These are phyloP conservation scores for Coriaria nepalensis DNA, from an alignment of 306 rosid species.

Conservation along the genomic window DNA sequence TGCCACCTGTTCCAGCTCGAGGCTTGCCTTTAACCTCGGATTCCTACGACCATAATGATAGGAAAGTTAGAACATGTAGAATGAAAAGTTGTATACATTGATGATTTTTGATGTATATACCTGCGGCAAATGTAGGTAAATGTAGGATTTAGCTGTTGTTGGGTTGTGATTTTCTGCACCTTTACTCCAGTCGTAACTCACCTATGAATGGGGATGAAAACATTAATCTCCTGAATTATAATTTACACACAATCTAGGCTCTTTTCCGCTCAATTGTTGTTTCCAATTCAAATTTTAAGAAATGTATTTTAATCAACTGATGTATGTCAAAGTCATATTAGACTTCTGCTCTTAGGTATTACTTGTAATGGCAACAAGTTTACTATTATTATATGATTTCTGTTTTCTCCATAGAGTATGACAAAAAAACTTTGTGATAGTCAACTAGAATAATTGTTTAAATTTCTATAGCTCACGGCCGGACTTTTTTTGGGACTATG, in stretches of 20 bases:
- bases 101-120: slow-evolving; percentile 12
- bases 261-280: no score
- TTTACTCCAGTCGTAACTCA: slow-evolving; percentile 84
- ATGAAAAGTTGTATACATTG: not conserved
- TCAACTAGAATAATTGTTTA: no score
- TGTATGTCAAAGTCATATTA: not conserved
- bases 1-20: slow-evolving; percentile 2
- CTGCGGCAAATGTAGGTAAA: slow-evolving; percentile 65
- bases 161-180: slow-evolving; percentile 92
- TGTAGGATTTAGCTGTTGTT: slow-evolving; percentile 50
- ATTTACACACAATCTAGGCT: no score
- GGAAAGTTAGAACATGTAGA: not conserved
- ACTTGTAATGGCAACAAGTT: no score
- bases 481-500: no score
- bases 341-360: not conserved
- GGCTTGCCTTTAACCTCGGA: slow-evolving; percentile 16
- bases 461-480: no score
- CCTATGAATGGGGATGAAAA: slow-evolving; percentile 18
- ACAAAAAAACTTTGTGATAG: no score
- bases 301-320: no score
- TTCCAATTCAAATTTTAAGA: no score
- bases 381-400: no score
- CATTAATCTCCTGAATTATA: no score
- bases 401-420: no score
- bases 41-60: slow-evolving; percentile 5